phyloP scores from a whole-genome alignment of 139 green algal species.

The Nannochloris sp. region DNA sequence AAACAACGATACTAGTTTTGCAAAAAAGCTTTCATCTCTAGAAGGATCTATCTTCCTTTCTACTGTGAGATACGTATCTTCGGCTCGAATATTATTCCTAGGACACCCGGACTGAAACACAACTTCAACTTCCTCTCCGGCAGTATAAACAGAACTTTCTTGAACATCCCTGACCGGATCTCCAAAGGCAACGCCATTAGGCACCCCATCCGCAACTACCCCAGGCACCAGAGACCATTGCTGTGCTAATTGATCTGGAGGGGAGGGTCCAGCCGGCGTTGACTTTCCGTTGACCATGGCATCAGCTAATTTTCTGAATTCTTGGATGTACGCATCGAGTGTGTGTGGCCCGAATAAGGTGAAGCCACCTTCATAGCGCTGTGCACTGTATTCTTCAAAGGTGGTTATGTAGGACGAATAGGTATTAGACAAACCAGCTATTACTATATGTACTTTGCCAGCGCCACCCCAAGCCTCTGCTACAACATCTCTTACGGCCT shows the following conservation, averaged over 20 bases:
- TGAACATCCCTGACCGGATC: constrained; percentile 37
- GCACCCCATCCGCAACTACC: constrained; percentile 60
- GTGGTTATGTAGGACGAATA: constrained; percentile 80
- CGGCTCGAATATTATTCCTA: constrained; percentile 61
- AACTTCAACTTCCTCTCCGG: constrained; percentile 34
- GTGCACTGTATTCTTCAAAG: constrained; percentile 71
- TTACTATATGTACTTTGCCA: constrained; percentile 38
- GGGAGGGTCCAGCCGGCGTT: constrained; percentile 19
- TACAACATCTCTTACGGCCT: constrained; percentile 41
- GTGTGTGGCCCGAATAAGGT: constrained; percentile 80
- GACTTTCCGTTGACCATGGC: constrained; percentile 42
- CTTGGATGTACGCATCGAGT: constrained; percentile 84
- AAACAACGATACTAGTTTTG: no score
- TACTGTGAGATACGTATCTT: constrained; percentile 63
- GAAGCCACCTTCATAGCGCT: constrained; percentile 80
- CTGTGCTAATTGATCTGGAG: constrained; percentile 50
- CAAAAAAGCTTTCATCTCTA: no score
- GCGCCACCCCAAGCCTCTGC: constrained; percentile 23
- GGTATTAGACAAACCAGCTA: constrained; percentile 71
- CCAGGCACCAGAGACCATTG: constrained; percentile 62
- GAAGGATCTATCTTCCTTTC: constrained; percentile 27
- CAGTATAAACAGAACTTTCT: constrained; percentile 10
- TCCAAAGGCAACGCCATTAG: constrained; percentile 50
- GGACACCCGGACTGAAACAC: constrained; percentile 66
- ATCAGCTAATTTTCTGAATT: constrained; percentile 50